These are phyloP conservation scores for Skeletonema costatum DNA, from an alignment of 108 stramenopile species.

Conservation along the genomic window DNA sequence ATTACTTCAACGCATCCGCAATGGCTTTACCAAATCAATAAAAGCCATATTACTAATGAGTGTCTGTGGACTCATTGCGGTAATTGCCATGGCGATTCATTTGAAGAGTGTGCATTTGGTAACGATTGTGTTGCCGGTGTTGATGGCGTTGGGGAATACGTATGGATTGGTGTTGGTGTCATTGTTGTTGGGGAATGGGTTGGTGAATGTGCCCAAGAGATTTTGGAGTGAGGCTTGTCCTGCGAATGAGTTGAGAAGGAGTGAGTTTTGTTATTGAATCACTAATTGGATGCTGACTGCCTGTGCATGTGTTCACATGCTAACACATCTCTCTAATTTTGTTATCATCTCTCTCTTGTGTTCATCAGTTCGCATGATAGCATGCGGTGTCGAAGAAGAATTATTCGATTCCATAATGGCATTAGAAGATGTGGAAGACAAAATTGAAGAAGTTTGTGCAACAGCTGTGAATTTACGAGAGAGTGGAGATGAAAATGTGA, in stretches of 20 bases:
- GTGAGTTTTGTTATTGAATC: neutral
- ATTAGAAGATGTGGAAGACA: conserved; percentile 61
- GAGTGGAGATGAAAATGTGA: neutral
- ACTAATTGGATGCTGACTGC: neutral
- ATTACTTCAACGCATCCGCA: conserved; percentile 43
- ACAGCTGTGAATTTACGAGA: conserved; percentile 25
- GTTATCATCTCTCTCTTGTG: neutral
- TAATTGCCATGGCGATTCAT: conserved; percentile 49
- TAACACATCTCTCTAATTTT: no score
- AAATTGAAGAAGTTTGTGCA: conserved; percentile 48
- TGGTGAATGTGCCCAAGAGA: conserved; percentile 76
- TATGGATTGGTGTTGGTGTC: conserved; percentile 83
- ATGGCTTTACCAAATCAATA: conserved; percentile 49
- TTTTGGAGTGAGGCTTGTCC: conserved; percentile 69
- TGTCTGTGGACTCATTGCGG: conserved; percentile 22
- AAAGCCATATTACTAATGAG: conserved; percentile 18
- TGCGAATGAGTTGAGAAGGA: conserved; percentile 57
- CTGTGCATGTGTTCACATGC: neutral
- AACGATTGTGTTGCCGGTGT: conserved; percentile 47
- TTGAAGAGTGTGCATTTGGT: conserved; percentile 35
- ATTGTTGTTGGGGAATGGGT: conserved; percentile 76
- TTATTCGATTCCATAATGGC: conserved; percentile 67
- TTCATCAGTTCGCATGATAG: conserved; percentile 46
- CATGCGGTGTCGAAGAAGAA: conserved; percentile 58
- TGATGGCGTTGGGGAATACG: conserved; percentile 87